Conservation (phyloP, 371 early-diverging fungal genomes). For the Mucor sp. region DNA sequence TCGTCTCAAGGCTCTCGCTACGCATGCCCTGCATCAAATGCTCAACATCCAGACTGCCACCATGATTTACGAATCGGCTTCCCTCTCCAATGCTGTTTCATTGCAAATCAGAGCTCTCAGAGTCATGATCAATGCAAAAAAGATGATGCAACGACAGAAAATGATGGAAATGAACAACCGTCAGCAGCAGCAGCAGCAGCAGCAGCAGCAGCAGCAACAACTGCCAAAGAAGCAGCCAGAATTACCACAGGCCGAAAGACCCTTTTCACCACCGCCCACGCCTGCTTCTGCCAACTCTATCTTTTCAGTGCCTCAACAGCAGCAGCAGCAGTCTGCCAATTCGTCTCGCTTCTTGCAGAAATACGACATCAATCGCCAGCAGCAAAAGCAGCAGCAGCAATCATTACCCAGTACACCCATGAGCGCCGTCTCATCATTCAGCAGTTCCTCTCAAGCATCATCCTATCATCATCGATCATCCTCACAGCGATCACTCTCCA, state of each 20-base stretch:
- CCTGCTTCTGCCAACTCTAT: not conserved
- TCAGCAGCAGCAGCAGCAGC: not conserved
- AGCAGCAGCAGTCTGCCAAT: not conserved
- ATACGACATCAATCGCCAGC: conserved; percentile 3
- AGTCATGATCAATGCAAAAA: conserved; percentile 48
- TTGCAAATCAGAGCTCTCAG: conserved; percentile 58
- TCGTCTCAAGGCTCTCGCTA: conserved; percentile 55
- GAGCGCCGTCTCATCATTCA: not conserved
- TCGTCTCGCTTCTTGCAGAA: conserved; percentile 15
- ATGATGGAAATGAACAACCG: conserved; percentile 9
- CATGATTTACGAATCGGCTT: conserved; percentile 58
- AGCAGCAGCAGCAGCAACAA: conserved; percentile 2
- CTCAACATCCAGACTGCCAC: conserved; percentile 62
- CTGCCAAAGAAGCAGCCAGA: not conserved
- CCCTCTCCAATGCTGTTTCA: conserved; percentile 48
- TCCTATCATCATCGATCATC: conserved; percentile 5
- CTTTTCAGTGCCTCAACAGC: not conserved
- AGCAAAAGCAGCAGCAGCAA: not conserved
- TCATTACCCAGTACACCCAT: not conserved
- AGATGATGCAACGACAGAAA: conserved; percentile 37
- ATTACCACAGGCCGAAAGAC: not conserved
- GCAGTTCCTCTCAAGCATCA: not conserved
- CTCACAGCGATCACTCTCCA: conserved; percentile 12
- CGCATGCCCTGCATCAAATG: conserved; percentile 58
- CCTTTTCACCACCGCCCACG: conserved; percentile 8